Evolutionary conservation across 306 rosid genomes (phyloP).

Genomic region (Castanea sativa): DNA sequence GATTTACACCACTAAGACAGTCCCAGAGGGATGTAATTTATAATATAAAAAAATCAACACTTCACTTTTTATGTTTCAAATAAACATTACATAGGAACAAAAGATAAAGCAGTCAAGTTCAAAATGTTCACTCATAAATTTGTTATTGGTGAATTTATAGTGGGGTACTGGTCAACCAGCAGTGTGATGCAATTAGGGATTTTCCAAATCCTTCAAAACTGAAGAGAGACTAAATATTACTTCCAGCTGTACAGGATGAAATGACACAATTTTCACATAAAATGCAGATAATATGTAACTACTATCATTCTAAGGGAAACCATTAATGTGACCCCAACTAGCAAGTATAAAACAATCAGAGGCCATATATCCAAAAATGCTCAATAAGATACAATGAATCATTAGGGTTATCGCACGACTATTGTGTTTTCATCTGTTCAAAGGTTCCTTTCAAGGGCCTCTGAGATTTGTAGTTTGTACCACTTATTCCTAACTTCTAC

Average conservation of each 20-base stretch:
- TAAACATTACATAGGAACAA: too few relatives aligned
- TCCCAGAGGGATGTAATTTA: too few relatives aligned
- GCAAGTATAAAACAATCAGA: not conserved
- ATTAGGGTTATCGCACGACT: conserved; percentile 1
- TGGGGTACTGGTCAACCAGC: too few relatives aligned
- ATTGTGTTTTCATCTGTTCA: conserved; percentile 2
- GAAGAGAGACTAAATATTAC: not conserved
- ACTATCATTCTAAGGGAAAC: not conserved
- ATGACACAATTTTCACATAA: not conserved
- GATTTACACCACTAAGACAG: too few relatives aligned
- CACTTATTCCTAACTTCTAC: conserved; percentile 29
- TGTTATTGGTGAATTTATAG: too few relatives aligned
- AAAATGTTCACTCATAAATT: too few relatives aligned
- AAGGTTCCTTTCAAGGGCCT: conserved; percentile 21
- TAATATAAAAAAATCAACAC: too few relatives aligned
- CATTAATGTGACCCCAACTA: not conserved
- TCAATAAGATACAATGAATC: conserved; percentile 1
- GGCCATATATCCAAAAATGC: conserved; percentile 9
- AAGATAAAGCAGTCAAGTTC: too few relatives aligned
- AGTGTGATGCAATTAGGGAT: too few relatives aligned
- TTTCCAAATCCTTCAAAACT: too few relatives aligned
- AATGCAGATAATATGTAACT: not conserved
- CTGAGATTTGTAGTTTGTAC: conserved; percentile 34
- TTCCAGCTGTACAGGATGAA: not conserved
- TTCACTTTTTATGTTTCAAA: too few relatives aligned